Conservation (phyloP, 2,329 filamentous ascomycete genomes). For the Ophiostoma novo-ulmi region DNA sequence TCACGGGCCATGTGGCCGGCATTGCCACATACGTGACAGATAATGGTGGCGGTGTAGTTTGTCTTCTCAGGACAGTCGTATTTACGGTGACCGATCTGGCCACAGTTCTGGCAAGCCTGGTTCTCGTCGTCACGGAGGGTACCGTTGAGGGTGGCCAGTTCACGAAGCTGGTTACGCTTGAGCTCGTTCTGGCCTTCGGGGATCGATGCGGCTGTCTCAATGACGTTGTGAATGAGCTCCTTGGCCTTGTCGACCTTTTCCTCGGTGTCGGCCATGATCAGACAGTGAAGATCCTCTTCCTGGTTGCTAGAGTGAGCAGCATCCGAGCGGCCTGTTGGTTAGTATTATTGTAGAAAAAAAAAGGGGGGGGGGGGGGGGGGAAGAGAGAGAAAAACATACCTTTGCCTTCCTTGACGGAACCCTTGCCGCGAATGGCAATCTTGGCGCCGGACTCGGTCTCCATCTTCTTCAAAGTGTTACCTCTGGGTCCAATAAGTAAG, state of each 20-base stretch:
- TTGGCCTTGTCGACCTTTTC: slow-evolving; percentile 99
- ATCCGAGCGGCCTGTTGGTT: slow-evolving; percentile 67
- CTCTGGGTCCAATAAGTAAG: slow-evolving; percentile 99
- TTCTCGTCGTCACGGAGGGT: slow-evolving; percentile 98
- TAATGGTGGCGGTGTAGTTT: slow-evolving; percentile 99
- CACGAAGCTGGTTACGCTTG: slow-evolving; percentile 96
- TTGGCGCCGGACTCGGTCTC: slow-evolving; percentile 95
- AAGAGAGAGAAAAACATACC: slow-evolving; percentile 35
- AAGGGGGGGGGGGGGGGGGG: no score
- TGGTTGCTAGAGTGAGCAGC: slow-evolving; percentile 99
- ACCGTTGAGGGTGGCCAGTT: slow-evolving; percentile 96
- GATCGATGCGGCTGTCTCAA: slow-evolving; percentile 97
- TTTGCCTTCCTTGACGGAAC: slow-evolving; percentile 99
- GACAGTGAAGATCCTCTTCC: slow-evolving; percentile 96
- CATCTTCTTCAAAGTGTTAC: slow-evolving; percentile 99
- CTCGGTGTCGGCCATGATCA: slow-evolving; percentile 99
- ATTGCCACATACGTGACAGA: slow-evolving; percentile 96
- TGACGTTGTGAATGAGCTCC: slow-evolving; percentile 95
- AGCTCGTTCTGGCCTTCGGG: slow-evolving; percentile 98
- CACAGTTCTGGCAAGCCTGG: slow-evolving; percentile 98
- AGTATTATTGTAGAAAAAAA: not conserved
- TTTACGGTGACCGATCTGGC: slow-evolving; percentile 97
- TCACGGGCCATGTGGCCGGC: slow-evolving; percentile 97
- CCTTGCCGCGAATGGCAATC: slow-evolving; percentile 98
- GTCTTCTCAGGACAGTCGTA: slow-evolving; percentile 97